Base-by-base conservation (phyloP, 1,139 yeast species). In the Scheffersomyces segobiensis region DNA sequence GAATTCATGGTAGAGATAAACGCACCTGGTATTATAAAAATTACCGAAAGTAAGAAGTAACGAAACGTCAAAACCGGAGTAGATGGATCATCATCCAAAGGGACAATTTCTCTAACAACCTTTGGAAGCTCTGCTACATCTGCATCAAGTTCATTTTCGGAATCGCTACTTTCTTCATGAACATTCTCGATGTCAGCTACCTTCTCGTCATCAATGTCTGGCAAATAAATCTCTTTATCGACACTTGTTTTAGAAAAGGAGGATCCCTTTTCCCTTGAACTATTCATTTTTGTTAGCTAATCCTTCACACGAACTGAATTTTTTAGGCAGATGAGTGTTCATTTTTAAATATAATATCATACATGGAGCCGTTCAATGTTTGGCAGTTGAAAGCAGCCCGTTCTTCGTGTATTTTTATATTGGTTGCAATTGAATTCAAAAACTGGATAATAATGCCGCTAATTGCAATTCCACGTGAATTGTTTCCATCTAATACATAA, bases 251-350 rank as follows among this genome's bases (percentile, higher is more conserved):
- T 64, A 53, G 64, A 75, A 19, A 60, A 54, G 8, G 53, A 59
- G 57, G 61, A 69, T 57, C 75, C 79, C 10, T 65, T 66, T 53
- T 76, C 79, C 5, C 65, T 74, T 4, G 17, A 32, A 32, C 42
- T 14, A 32, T 17, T 32, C 42, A 32, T 32, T 32, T 14, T 32
- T 32, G 4, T 14, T 32, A 14, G 42, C 14, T 12, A 32, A 32
- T 10, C 42, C 17, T 10, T 4, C 42, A 32, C 12, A 32, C 12
- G 4, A 24, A 24, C 26, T 8, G 26, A 24, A 24, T 14, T 32
- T 32, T 14, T 32, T 32, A 10, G 42, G 42, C 42, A 14, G 42
- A 2, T 12, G 12, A 8, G 42, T 32, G 42, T 32, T 32, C 42
- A 32, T 10, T 32, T 32, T 12, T 32, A 32, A 32, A 32, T 32